phyloP scores from a whole-genome alignment of 305 asterid genomes.

The Solanum hybrid region DNA sequence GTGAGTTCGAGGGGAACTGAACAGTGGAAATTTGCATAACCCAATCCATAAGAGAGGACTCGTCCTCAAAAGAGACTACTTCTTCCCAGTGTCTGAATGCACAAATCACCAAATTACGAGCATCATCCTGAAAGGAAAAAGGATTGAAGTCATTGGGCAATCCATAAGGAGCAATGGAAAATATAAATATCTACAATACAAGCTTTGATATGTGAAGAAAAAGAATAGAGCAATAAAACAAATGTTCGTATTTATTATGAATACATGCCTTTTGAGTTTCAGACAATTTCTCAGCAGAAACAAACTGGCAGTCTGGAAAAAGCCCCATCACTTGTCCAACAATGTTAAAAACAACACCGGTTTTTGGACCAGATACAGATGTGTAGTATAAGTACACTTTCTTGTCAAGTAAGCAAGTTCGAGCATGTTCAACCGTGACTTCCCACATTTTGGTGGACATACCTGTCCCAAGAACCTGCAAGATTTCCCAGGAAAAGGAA shows the following conservation, averaged over 20 bases:
- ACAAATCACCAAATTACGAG: constrained; percentile 40
- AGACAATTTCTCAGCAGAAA: constrained; percentile 51
- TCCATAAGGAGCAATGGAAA: background rate
- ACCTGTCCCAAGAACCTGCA: constrained; percentile 83
- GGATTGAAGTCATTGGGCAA: background rate
- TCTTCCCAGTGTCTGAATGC: constrained; percentile 50
- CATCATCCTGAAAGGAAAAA: constrained; percentile 40
- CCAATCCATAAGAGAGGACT: constrained; percentile 22
- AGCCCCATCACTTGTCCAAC: constrained; percentile 76
- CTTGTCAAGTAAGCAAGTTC: constrained; percentile 64
- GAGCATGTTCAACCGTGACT: constrained; percentile 61
- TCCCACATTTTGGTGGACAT: constrained; percentile 97
- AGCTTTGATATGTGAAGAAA: background rate
- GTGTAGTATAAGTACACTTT: constrained; percentile 47
- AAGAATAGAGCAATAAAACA: background rate
- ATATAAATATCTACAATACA: background rate
- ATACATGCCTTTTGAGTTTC: constrained; percentile 62
- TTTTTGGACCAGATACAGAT: constrained; percentile 34
- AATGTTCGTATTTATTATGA: background rate
- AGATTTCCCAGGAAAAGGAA: constrained; percentile 4
- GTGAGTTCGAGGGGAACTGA: constrained; percentile 25
- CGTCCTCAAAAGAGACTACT: constrained; percentile 46
- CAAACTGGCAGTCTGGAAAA: constrained; percentile 44
- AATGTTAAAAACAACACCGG: constrained; percentile 59
- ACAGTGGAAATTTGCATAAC: constrained; percentile 12